Percentiles rank a stretch among this genome's conserved stretches.
Conservation (phyloP, 371 early-diverging fungal species). For the Phascolomyces articulosus region DNA sequence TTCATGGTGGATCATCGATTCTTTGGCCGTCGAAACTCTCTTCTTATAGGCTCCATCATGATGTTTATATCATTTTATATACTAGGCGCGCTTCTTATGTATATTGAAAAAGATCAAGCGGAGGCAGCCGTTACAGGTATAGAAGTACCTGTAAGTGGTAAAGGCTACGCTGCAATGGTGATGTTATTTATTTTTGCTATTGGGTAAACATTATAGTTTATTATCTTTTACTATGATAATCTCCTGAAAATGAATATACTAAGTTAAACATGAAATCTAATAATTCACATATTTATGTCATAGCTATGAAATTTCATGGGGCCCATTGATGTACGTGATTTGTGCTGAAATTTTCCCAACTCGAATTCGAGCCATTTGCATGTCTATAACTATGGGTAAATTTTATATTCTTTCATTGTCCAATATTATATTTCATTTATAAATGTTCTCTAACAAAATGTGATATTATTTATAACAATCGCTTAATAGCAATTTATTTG, state of each 20-base stretch:
- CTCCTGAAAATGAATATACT: no score
- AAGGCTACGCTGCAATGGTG: conserved; percentile 47
- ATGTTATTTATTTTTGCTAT: conserved; percentile 50
- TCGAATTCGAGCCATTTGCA: conserved; percentile 45
- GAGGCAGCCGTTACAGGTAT: conserved; percentile 10
- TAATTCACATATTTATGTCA: background rate
- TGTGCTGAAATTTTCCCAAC: conserved; percentile 70
- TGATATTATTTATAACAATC: background rate
- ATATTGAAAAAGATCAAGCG: conserved; percentile 27
- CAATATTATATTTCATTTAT: background rate
- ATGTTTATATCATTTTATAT: conserved; percentile 42
- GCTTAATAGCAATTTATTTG: background rate
- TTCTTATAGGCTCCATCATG: conserved; percentile 44
- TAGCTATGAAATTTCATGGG: conserved; percentile 65
- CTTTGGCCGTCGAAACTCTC: conserved; percentile 41
- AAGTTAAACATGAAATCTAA: no score
- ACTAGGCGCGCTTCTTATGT: conserved; percentile 39
- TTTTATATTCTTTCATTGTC: background rate
- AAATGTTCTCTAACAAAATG: background rate
- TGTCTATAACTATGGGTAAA: conserved; percentile 42
- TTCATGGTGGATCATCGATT: conserved; percentile 43
- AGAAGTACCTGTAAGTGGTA: conserved; percentile 24
- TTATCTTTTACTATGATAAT: background rate
- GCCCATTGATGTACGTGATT: conserved; percentile 65
- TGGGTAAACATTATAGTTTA: conserved; percentile 17